phyloP scores from a whole-genome alignment of 2,329 filamentous ascomycete genomes.

The Fusarium musae region DNA sequence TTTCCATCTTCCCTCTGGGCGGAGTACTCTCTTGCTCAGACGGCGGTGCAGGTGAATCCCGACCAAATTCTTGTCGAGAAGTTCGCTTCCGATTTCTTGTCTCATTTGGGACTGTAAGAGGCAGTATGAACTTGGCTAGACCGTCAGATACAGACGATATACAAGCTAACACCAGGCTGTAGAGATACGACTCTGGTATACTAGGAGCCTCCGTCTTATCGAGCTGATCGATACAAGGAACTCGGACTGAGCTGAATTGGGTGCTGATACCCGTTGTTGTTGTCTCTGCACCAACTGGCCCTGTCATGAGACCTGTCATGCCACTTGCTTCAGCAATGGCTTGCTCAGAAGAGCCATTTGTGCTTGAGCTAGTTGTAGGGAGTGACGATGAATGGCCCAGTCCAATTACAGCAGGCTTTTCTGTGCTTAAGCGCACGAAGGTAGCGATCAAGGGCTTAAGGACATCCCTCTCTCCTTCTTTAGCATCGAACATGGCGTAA shows the following conservation, averaged over 20 bases:
- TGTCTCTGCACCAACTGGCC: conserved; percentile 73
- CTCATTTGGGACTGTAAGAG: conserved; percentile 86
- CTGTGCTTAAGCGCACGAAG: conserved; percentile 91
- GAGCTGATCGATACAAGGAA: conserved; percentile 91
- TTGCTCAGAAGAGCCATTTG: conserved; percentile 75
- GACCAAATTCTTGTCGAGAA: conserved; percentile 56
- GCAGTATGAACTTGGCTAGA: conserved; percentile 91
- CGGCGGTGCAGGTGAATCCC: conserved; percentile 56
- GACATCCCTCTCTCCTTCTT: conserved; percentile 77
- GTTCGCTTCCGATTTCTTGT: conserved; percentile 62
- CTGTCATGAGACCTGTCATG: conserved; percentile 86
- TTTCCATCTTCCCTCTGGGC: conserved; percentile 58
- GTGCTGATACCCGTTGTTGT: conserved; percentile 82
- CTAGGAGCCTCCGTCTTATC: conserved; percentile 88
- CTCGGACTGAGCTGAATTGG: conserved; percentile 89
- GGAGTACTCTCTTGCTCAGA: conserved; percentile 50
- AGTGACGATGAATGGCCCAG: conserved; percentile 89
- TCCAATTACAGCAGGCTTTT: conserved; percentile 89
- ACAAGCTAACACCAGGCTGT: conserved; percentile 87
- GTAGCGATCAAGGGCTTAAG: conserved; percentile 85
- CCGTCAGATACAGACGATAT: conserved; percentile 92
- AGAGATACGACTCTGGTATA: conserved; percentile 93
- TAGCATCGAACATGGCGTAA: conserved; percentile 81
- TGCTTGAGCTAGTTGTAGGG: conserved; percentile 69
- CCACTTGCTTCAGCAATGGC: conserved; percentile 90